Evolutionary conservation across 148 eudicot species (phyloP), one percentile per base, ranked within the genome.

Genomic region (Arbutus unedo): DNA sequence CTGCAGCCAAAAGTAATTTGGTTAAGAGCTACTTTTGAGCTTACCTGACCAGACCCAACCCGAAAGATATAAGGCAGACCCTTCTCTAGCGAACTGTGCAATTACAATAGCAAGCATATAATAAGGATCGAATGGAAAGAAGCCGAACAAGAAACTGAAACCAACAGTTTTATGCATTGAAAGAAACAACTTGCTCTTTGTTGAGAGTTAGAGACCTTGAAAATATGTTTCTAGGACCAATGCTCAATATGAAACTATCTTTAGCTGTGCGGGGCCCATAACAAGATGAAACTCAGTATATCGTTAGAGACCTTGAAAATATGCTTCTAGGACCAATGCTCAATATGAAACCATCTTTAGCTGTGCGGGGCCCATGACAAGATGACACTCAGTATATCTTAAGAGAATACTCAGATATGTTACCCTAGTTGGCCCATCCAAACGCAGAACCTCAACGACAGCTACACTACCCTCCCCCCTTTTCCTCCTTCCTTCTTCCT

Each of bases 41-140:
- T 89, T 81, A 96, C 99, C 99, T 96, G 99, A 80, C 92, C 99
- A 66, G 99, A 88, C 48, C 99, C 99, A 48, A 96, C 96, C 38
- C 98, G 97, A 84, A 96, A 96, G 79, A 96, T 89, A 76, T 96
- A 96, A 79, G 85, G 85, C 84, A 74, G 91, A 16, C 93, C 92
- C 83, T 94, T 96, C 87, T 96, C 99, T 84, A 96, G 88, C 53
- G 99, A 96, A 82, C 99, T 96, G 90, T 85, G 85, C 77, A 84
- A 50, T 54, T 51, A 38, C 43, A 41, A 50, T 25, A 85, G 38
- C 38, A 60, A 55, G 53, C 15, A 76, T 75, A 7, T 15, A 48
- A 38, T 66, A 81, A 18, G 5, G 54, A 51, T 72, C 19, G 11
- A n/a, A 73, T 66, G 74, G 56, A 67, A n/a, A 49, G 18, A 41